Evolutionary conservation across 768 basidiomycete genomes (phyloP).

Genomic region (Russula compacta): DNA sequence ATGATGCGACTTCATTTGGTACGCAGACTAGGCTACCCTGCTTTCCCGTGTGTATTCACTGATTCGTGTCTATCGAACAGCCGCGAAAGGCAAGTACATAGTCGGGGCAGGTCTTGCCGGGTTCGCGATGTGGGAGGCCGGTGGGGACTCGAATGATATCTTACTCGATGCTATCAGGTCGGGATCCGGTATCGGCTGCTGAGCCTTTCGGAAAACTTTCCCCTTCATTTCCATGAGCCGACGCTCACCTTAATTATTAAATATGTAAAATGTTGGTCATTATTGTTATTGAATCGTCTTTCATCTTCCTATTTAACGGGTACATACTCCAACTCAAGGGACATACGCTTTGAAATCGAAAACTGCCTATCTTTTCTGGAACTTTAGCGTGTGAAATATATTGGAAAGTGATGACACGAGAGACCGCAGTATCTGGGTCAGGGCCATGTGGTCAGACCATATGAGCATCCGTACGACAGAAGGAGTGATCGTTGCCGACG

Average conservation of each 20-base stretch:
- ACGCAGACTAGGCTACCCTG: neutral
- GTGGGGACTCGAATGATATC: conserved; percentile 33
- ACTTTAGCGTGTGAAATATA: too few relatives aligned
- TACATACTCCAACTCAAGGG: too few relatives aligned
- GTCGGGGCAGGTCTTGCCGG: conserved; percentile 27
- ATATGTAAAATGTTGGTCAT: neutral
- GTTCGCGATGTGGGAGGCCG: conserved; percentile 37
- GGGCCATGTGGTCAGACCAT: too few relatives aligned
- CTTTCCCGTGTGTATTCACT: neutral
- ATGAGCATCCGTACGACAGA: too few relatives aligned
- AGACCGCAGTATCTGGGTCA: too few relatives aligned
- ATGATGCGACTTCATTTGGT: conserved; percentile 49
- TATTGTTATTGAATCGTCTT: too few relatives aligned
- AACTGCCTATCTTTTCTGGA: too few relatives aligned
- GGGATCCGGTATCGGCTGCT: neutral
- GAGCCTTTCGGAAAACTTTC: neutral
- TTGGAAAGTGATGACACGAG: too few relatives aligned
- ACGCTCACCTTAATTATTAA: neutral
- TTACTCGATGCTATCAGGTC: conserved; percentile 27
- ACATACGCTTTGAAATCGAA: too few relatives aligned
- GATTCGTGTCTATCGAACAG: conserved; percentile 11
- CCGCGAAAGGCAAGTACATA: conserved; percentile 37
- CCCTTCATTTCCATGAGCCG: neutral
- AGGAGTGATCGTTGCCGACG: too few relatives aligned
- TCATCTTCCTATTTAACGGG: too few relatives aligned